Evolutionary conservation across 306 rosid species (phyloP), one percentile per base, ranked within the genome.

Genomic region (Corylus avellana): DNA sequence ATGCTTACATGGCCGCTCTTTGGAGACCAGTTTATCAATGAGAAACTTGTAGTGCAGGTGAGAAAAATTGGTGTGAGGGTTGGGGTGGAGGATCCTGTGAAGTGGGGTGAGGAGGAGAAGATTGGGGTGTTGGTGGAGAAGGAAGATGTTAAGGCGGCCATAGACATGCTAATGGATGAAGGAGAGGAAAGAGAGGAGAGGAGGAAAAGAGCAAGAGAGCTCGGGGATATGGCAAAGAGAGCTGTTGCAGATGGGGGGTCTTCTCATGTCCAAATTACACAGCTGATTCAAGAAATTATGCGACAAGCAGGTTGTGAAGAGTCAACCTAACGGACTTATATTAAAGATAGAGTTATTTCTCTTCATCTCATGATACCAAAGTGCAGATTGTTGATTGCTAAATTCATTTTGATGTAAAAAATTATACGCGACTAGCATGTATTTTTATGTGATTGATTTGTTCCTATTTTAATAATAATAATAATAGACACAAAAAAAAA

Each of bases 21-120:
- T 12, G 83, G 77, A 0, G 91, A 87, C 57, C 88, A 87, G 50
- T 87, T 87, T 84, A 27, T 82, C 2, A 85, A 80, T 78, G 91
- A 87, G 77, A 82, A 74, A 68, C 14, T 87, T 5, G 81, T 79
- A 1, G 80, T 56, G 5, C 80, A 81, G 14, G 78, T 84, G 20
- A 49, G 80, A 10, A 16, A 70, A 20, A 78, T 70, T 6, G 93
- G 87, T 0, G 81, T 80, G 3, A 70, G 84, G 1, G 79, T 87
- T 4, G 90, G 87, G 18, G 78, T 81, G 49, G 84, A 75, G 76
- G 74, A n/a, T n/a, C 46, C 79, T 3, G 74, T 75, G 14, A 57
- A 55, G 18, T 83, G 87, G 87, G 85, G 87, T 12, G 59, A 64
- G 78, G 87, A 86, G 49, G 87, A 86, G 18, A 80, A 70, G 73